Conservation (phyloP, 2,329 filamentous ascomycete species). For the Fusarium liriodendri region DNA sequence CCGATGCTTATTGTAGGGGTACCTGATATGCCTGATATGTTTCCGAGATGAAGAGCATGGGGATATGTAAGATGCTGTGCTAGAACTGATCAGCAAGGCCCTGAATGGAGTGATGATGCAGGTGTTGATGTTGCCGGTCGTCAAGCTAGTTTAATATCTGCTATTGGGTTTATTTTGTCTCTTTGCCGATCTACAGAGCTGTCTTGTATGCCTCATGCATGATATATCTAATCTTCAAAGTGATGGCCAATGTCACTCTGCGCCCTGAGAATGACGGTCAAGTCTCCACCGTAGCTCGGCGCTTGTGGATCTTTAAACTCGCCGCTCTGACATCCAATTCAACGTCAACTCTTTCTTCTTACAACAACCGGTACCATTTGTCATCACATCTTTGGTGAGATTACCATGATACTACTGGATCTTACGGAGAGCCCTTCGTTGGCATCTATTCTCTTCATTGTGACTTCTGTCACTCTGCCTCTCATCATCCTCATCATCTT, state of each 20-base stretch:
- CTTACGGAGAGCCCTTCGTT: not conserved
- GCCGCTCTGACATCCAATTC: not conserved
- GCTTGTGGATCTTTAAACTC: not conserved
- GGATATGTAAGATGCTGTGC: not conserved
- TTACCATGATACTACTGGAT: constrained; percentile 3
- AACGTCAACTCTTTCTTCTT: not conserved
- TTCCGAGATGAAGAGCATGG: not conserved
- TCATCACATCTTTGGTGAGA: not conserved
- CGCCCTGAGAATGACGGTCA: not conserved
- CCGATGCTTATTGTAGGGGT: not conserved
- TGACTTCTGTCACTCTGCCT: constrained; percentile 5
- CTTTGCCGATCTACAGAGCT: not conserved
- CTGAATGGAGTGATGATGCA: not conserved
- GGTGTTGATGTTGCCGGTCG: not conserved
- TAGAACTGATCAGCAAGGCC: not conserved
- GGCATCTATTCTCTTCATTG: constrained; percentile 1
- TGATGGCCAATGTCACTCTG: not conserved
- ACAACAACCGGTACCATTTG: not conserved
- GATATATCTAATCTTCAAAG: not conserved
- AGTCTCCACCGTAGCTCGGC: not conserved
- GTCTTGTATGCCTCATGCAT: not conserved
- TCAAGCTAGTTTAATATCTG: not conserved
- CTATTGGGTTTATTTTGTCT: not conserved
- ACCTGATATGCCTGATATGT: not conserved
- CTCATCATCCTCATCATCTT: constrained; percentile 8